Evolutionary conservation across 306 rosid species (phyloP), one percentile per base, ranked within the genome.

Genomic region (Pterocarpus santalinus): DNA sequence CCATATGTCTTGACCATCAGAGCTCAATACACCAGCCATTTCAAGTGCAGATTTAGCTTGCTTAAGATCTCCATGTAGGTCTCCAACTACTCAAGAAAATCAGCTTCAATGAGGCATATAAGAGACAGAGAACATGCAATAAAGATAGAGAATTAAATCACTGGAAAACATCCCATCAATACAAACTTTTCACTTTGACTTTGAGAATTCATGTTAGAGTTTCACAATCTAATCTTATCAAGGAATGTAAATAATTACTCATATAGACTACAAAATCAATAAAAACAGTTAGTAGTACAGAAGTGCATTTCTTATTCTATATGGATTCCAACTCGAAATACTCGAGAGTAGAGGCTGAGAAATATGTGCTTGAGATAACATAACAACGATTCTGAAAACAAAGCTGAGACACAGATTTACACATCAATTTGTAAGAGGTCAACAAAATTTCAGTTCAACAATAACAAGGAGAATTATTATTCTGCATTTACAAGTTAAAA

Each of bases 51-150:
- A 85, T 84, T 96, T 89, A 72, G 98, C 85, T 82, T 93, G 91
- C 66, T 83, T 84, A 72, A 95, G 93, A 83, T 95, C 99, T 62
- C 99, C 98, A 89, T 95, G 99, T 77, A 95, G 86, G 88, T 95
- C 98, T 69, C 99, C 98, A 86, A 95, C 98, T 95, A 53, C 65
- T 47, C 11, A 83, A 43, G 69, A 80, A 77, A 81, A 56, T 10
- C 38, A 53, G 77, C 63, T 61, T 71, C 75, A 72, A 61, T 52
- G 16, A 80, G 51, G 35, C 72, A 72, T 70, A 58, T 2, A 43
- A 73, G 62, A 58, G 55, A 41, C 8, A 67, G 3, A 69, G 7
- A 33, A 41, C 3, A 81, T 46, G 67, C 5, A 4, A 60, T 34
- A 17, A 47, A 47, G 51, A 81, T 44, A 5, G 32, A 64, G 76